These are phyloP conservation scores for Eurotiales sp. DNA, from an alignment of 2,329 filamentous ascomycete species.

Conservation along the genomic window DNA sequence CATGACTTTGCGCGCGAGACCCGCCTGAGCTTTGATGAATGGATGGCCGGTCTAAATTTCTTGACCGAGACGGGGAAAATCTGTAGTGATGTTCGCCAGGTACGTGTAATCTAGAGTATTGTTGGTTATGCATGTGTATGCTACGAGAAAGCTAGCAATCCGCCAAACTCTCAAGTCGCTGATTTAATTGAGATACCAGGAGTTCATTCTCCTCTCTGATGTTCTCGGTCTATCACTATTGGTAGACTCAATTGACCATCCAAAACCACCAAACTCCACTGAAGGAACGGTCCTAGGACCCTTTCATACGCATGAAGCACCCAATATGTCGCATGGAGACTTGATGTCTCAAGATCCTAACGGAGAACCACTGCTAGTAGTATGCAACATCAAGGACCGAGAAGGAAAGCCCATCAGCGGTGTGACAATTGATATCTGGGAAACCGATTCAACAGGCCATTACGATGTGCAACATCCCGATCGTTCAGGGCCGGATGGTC, in stretches of 20 bases:
- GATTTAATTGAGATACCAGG: conserved; percentile 56
- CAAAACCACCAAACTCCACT: conserved; percentile 65
- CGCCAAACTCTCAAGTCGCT: too few species aligned
- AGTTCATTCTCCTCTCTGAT: conserved; percentile 42
- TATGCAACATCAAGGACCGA: conserved; percentile 69
- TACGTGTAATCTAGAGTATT: too few species aligned
- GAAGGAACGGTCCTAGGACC: conserved; percentile 79
- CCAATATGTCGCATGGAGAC: conserved; percentile 4
- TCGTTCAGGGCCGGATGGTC: conserved; percentile 62
- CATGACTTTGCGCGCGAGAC: conserved; percentile 83
- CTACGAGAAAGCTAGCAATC: too few species aligned
- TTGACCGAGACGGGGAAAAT: conserved; percentile 70
- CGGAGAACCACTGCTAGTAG: conserved; percentile 66
- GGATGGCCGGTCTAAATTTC: conserved; percentile 72
- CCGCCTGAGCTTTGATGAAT: conserved; percentile 70
- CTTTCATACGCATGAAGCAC: conserved; percentile 16
- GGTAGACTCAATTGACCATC: conserved; percentile 79
- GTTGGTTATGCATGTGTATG: too few species aligned
- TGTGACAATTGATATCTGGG: conserved; percentile 79
- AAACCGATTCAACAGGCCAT: conserved; percentile 57
- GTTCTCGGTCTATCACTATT: conserved; percentile 75
- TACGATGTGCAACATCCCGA: conserved; percentile 76
- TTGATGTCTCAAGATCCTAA: conserved; percentile 44
- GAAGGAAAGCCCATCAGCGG: conserved; percentile 58
- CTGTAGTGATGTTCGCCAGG: conserved; percentile 66